Evolutionary conservation across 192 early-diverging fungal species (phyloP).

Genomic region (Backusella tarrabulga): DNA sequence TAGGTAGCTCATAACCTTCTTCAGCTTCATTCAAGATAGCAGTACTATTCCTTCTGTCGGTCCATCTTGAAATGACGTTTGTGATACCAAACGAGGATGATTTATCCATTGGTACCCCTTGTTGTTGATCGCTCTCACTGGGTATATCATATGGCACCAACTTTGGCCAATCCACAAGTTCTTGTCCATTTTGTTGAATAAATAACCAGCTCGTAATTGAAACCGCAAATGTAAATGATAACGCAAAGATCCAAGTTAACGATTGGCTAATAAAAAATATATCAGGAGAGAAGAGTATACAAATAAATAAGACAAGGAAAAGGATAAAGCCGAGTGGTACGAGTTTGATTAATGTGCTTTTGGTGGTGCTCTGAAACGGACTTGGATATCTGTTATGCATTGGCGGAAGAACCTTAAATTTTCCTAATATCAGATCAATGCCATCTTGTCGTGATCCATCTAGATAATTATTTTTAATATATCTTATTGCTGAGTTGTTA

Average conservation of each 20-base stretch:
- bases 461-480: conserved; percentile 90
- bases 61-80: neutral
- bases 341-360: neutral
- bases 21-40: conserved; percentile 18
- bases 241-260: conserved; percentile 21
- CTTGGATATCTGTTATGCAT: conserved; percentile 33
- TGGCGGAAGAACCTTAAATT: conserved; percentile 39
- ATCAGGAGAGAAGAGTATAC: conserved; percentile 42
- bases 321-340: conserved; percentile 9
- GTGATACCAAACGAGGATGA: neutral
- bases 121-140: neutral
- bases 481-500: conserved; percentile 77
- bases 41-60: conserved; percentile 6
- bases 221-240: conserved; percentile 41
- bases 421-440: conserved; percentile 83
- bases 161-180: conserved; percentile 54
- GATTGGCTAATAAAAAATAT: conserved; percentile 16
- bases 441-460: conserved; percentile 93
- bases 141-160: conserved; percentile 28
- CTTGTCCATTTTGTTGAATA: conserved; percentile 42
- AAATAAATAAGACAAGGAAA: conserved; percentile 13
- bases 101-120: neutral
- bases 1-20: conserved; percentile 21
- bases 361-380: neutral
- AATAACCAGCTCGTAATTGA: conserved; percentile 30